Base-by-base conservation (phyloP, 805 yeast genomes). In the Starmerella cellae region DNA sequence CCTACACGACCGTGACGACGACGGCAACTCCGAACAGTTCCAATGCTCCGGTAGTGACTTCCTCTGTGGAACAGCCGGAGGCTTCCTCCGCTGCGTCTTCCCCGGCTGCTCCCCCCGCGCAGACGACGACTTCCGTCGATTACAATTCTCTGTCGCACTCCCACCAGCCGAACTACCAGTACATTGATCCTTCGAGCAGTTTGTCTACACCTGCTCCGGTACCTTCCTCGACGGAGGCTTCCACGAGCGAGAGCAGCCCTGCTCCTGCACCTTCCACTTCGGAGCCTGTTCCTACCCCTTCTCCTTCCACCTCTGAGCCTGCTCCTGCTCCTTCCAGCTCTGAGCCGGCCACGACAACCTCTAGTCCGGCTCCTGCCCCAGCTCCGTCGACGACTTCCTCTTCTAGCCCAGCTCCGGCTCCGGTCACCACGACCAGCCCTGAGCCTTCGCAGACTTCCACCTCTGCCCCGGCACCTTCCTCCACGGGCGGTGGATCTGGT, bases 401-500 rank as follows among this genome's bases (percentile, higher is more conserved):
- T 16, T 18, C 47, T 23, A 30, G n/a, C 16, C n/a, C 37, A 11
- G 36, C 46, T 16, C 31, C 49, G 33, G 20, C 50, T 19, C 23
- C 36, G n/a, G 26, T 38, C 20, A 14, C 46, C 29, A 29, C 48
- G 18, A 8, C 50, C 21, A 30, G 46, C 19, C 30, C 49, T 8
- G 42, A 46, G 19, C 24, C 47, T 22, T 9, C 47, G 14, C 24
- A 52, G 28, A 18, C 48, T 20, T 10, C 47, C 5, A 3, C 47
- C 14, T 18, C 46, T 23, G 30, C 34, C 19, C 28, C 37, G 13
- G 18, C 42, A 5, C 9, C 9, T 6, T 14, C 20, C 8, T 29
- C 54, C 14, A 34, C 46, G 17, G 10, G 47, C 24, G 18, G 51
- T 20, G 37, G 54, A 26, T 46, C 55, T 39, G 56, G 56, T 30